Evolutionary conservation across 2,329 filamentous ascomycete genomes (phyloP), one percentile per base, ranked within the genome.

Genomic region (Colletotrichum scovillei): DNA sequence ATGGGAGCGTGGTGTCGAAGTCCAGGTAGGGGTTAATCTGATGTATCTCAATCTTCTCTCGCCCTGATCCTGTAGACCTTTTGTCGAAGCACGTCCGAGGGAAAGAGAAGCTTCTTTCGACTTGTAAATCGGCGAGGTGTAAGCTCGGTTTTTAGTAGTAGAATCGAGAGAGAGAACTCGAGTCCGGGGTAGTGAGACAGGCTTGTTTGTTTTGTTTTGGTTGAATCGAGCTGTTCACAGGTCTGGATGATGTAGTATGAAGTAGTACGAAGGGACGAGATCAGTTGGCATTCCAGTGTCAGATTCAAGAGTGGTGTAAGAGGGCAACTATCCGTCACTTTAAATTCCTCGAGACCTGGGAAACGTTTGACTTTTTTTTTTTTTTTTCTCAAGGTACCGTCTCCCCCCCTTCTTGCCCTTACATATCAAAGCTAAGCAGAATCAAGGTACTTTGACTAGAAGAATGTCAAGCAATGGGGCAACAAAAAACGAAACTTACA

Each of bases 181-280:
- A 70, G 24, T 30, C 42, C 6, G 59, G 59, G 59, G 58, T 70
- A 70, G 49, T 63, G 58, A 69, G 66, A 64, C 52, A 71, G 26
- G 11, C 35, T 69, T 72, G 28, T 73, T 73, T 65, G 35, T 56
- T 65, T 72, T 58, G 58, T 56, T 56, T 53, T 49, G 22, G 46
- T 65, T 26, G n/a, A 59, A 12, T 19, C 46, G 59, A 69, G 30
- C 26, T 32, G 3, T 7, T 22, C 22, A 38, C 7, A 26, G 55
- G n/a, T 53, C 35, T 56, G 30, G 28, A 55, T 22, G 42, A 24
- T 22, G 12, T 11, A 7, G 38, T 28, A 19, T 19, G 62, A 32
- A 55, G 26, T 56, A 55, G 52, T 28, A 28, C 4, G 30, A 56
- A n/a, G 32, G 38, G 55, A 42, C 28, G 11, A n/a, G 52, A 65